Evolutionary conservation across 306 rosid species (phyloP), one percentile per base, ranked within the genome.

Genomic region (Hippophae gyantsensis): DNA sequence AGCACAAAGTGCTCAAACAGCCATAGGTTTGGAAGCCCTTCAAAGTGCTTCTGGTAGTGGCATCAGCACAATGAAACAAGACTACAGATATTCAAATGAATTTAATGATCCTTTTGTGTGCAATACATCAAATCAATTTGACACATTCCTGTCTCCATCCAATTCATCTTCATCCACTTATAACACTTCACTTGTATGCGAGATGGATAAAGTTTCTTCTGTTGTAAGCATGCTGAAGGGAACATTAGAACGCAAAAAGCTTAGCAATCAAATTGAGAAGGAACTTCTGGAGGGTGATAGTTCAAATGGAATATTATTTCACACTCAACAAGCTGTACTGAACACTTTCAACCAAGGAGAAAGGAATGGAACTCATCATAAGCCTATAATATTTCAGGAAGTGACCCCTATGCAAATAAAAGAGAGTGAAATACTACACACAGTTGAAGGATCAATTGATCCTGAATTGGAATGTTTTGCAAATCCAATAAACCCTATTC

Each of bases 201-300:
- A 87, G 38, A 75, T 69, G 62, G 97, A 90, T 79, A 85, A 83
- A 79, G 81, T 90, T 45, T 87, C 97, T 55, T 85, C 94, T 46
- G 78, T 86, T 73, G 97, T 90, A 42, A 90, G 76, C 69, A 84
- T 90, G 96, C 90, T 90, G 32, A 87, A 86, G 79, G 95, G 90
- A 43, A 85, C 97, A 11, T 63, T 90, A 68, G 94, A 90, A 64
- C 81, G 92, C 45, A 87, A 85, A 78, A 85, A 75, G 71, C 86
- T 79, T 45, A 52, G 73, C 77, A 65, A 56, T 66, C 79, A 74
- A 64, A 68, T 72, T 7, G 86, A 73, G 69, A 87, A 79, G 54
- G 85, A 77, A 65, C 59, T 78, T 46, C 66, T 71, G 47, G 83
- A 74, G 62, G 81, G 64, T 70, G 80, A 74, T 52, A 70, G 74